These are phyloP conservation scores for Aureobasidium namibiae DNA, from an alignment of 2,329 filamentous ascomycete genomes.

Conservation along the genomic window DNA sequence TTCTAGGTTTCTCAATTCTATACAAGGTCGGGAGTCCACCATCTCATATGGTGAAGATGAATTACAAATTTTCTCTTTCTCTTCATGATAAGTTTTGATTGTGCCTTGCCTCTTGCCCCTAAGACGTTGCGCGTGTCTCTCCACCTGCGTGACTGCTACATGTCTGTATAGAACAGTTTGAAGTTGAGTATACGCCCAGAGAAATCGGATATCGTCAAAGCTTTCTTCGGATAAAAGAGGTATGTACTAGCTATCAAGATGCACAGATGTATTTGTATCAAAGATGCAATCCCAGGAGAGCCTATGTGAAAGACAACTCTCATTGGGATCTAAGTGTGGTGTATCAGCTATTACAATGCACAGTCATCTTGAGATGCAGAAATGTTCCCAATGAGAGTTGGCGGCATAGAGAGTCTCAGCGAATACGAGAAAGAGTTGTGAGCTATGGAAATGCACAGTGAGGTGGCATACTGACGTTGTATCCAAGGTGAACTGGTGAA, in stretches of 20 bases:
- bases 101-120: too few species aligned
- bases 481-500: too few species aligned
- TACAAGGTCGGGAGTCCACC: not conserved
- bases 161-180: not conserved
- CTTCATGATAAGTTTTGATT: too few species aligned
- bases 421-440: too few species aligned
- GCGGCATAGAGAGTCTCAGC: too few species aligned
- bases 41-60: not conserved
- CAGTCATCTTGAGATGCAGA: not conserved
- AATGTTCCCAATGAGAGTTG: too few species aligned
- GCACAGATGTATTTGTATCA: not conserved
- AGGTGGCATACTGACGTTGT: too few species aligned
- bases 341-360: too few species aligned
- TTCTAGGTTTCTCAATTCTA: not conserved
- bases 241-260: not conserved
- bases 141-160: too few species aligned
- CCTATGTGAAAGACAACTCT: not conserved
- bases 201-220: not conserved
- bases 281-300: not conserved
- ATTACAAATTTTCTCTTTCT: not conserved
- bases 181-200: not conserved
- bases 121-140: too few species aligned
- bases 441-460: too few species aligned
- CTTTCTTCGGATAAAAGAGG: not conserved
- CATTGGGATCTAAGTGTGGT: not conserved